Conservation (phyloP, 1,284 basidiomycete species). For the Ustilago hordei region DNA sequence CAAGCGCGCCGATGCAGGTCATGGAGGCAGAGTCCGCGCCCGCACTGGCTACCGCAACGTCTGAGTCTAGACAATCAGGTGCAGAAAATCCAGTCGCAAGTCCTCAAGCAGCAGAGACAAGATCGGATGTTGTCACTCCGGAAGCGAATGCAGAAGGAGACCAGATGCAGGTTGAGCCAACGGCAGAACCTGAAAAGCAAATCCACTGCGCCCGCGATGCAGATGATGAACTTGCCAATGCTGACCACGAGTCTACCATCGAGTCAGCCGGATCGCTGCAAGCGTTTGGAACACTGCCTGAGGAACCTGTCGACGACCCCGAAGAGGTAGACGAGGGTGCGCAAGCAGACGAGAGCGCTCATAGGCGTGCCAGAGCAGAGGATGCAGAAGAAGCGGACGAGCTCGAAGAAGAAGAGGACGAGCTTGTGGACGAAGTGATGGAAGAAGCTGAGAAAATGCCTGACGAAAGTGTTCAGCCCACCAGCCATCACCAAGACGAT, state of each 20-base stretch:
- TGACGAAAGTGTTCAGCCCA: not conserved
- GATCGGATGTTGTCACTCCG: not conserved
- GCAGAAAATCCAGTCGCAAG: not conserved
- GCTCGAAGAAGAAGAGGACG: constrained; percentile 20
- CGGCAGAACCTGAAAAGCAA: not conserved
- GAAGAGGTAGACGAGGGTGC: not conserved
- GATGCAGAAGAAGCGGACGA: not conserved
- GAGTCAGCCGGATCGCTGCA: constrained; percentile 24
- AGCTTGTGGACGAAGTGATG: constrained; percentile 18
- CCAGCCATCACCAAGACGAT: not conserved
- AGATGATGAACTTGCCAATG: not conserved
- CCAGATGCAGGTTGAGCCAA: not conserved
- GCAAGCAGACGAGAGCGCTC: not conserved
- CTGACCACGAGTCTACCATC: not conserved
- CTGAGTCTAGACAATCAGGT: not conserved
- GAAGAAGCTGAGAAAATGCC: not conserved
- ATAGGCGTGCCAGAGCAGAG: not conserved
- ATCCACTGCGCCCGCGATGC: not conserved
- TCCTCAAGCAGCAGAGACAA: not conserved
- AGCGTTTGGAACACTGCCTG: constrained; percentile 30
- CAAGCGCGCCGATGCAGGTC: not conserved
- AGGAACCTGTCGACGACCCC: constrained; percentile 9
- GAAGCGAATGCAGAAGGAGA: not conserved
- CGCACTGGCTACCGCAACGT: not conserved
- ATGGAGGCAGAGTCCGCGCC: not conserved